Evolutionary conservation across 1,284 basidiomycete genomes (phyloP), one percentile per base, ranked within the genome.

Genomic region (Filobasidium uniguttulatum): DNA sequence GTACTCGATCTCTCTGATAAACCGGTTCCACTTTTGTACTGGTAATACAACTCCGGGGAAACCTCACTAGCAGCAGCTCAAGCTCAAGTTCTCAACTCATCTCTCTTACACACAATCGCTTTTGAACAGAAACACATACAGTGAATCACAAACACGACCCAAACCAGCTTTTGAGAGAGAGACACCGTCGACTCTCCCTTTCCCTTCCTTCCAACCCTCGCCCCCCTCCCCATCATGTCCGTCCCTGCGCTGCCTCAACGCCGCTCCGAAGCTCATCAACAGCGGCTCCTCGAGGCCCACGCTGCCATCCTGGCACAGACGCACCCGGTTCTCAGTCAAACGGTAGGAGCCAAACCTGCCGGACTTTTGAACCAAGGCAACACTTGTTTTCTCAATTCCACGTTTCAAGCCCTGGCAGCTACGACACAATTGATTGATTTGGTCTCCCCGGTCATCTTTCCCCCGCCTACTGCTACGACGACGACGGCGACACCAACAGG

Each of bases 361-460:
- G 86, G 86, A 1, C 74, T 89, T 30, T 66, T 82, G 57, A 89
- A 89, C 65, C 82, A 88, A 71, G 85, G 85, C 38, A 90, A 90
- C 68, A 89, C 86, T 0, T 90, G 87, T 69, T 91, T 88, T 69
- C 83, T 91, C 78, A 91, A 90, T 68, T 87, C 85, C 17, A 85
- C 86, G 19, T 72, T 91, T 31, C 87, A 81, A 62, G 74, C 75
- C 29, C 73, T 77, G 10, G 50, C 54, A 22, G 54, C 54, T 17
- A 55, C 50, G 12, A 56, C 49, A 71, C 68, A 45, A 20, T 47
- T 46, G 33, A 45, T 49, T 19, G 59, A 82, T 80, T 68, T 83
- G 30, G 74, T 83, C 55, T 79, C 81, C 20, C 55, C 54, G n/a
- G 50, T 52, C 15, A 52, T 55, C 33, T 47, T 55, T 29, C 50